phyloP scores from a whole-genome alignment of 2,329 filamentous ascomycete genomes.

The Aspergillus proliferans region DNA sequence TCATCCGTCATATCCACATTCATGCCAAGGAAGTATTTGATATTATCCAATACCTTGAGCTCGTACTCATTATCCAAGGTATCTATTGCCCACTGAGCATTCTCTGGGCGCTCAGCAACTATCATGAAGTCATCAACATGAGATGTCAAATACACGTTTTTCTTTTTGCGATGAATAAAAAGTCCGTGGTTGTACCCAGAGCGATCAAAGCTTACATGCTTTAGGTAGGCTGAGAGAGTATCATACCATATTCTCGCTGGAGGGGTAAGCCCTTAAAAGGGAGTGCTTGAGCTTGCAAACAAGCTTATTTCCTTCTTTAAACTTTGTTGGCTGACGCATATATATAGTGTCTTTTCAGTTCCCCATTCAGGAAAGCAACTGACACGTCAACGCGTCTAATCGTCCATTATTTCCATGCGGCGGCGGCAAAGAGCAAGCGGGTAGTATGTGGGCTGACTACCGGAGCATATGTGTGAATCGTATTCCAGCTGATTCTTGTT shows the following conservation, averaged over 20 bases:
- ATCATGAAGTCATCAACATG: not conserved
- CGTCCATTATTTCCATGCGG: no score
- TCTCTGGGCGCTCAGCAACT: not conserved
- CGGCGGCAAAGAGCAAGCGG: no score
- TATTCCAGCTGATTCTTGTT: no score
- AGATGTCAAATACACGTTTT: not conserved
- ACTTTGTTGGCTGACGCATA: not conserved
- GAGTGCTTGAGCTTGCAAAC: not conserved
- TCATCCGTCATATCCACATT: not conserved
- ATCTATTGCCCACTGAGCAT: not conserved
- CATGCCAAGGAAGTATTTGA: not conserved
- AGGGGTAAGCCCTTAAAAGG: not conserved
- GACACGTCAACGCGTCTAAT: no score
- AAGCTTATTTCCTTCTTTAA: not conserved
- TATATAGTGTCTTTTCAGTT: constrained; percentile 1
- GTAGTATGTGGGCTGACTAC: no score
- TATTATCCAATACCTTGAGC: not conserved
- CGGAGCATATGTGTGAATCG: no score
- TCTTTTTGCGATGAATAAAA: not conserved
- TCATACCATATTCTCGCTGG: not conserved
- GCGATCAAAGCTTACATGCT: not conserved
- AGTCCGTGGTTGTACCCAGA: not conserved
- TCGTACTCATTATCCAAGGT: not conserved
- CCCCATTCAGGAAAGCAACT: no score
- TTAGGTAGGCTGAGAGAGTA: not conserved